These are phyloP conservation scores for Saposhnikovia divaricata DNA, from an alignment of 129 eudicot species.

Conservation along the genomic window DNA sequence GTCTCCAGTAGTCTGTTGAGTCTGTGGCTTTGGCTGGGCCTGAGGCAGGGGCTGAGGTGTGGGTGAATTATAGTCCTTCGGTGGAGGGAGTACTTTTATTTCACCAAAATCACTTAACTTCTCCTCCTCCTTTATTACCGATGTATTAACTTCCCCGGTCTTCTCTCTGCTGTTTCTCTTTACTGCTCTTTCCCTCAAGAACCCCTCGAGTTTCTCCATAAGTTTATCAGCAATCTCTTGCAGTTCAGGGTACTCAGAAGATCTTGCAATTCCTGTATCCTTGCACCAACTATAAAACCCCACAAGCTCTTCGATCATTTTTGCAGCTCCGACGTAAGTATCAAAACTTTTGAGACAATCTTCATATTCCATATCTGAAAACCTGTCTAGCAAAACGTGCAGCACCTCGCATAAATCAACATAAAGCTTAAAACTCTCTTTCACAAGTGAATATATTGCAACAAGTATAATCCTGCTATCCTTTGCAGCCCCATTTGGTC, in stretches of 20 bases:
- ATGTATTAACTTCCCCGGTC: conserved; percentile 19
- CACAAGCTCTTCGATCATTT: conserved; percentile 61
- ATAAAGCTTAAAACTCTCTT: conserved; percentile 61
- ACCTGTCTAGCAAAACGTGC: conserved; percentile 39
- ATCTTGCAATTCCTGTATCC: conserved; percentile 47
- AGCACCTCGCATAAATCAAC: conserved; percentile 47
- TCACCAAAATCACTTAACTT: conserved; percentile 32
- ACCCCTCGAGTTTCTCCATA: conserved; percentile 46
- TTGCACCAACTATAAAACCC: conserved; percentile 50
- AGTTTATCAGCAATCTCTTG: conserved; percentile 44
- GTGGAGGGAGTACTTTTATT: conserved; percentile 50
- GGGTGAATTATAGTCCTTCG: conserved; percentile 27
- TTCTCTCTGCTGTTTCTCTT: conserved; percentile 36
- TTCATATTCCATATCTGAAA: conserved; percentile 45
- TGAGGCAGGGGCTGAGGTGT: conserved; percentile 18
- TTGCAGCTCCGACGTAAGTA: conserved; percentile 51
- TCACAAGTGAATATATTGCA: conserved; percentile 41
- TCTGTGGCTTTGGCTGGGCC: conserved; percentile 25
- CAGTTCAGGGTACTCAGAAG: conserved; percentile 53
- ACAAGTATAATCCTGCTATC: conserved; percentile 45
- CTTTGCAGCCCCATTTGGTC: conserved; percentile 56
- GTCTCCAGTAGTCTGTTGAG: conserved; percentile 27
- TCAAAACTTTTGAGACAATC: conserved; percentile 55
- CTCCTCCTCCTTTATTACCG: conserved; percentile 27
- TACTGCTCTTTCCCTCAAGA: conserved; percentile 42